Base-by-base conservation (phyloP, 2,329 filamentous ascomycete species). In the Claviceps purpurea region DNA sequence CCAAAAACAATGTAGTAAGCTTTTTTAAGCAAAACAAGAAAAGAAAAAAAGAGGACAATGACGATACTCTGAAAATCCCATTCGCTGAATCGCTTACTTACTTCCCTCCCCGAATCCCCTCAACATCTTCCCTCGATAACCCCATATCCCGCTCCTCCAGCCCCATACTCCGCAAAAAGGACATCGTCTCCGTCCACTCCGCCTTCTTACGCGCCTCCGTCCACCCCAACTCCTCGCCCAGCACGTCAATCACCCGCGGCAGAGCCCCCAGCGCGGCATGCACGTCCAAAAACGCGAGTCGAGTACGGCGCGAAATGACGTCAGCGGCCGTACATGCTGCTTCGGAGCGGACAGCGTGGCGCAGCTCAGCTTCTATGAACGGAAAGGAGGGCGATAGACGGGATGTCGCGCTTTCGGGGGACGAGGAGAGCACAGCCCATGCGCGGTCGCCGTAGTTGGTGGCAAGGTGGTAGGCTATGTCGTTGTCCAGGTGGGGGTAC, bases 231-330 rank as follows among this genome's bases (percentile, higher is more conserved):
- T 89, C 84, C 56, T 82, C 79, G 30, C 69, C 76, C 81, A 89
- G 87, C 49, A 88, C 66, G 60, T 88, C 84, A 57, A 89, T 85
- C 52, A 89, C 79, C 20, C 68, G 70, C 7, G 85, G 84, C 18
- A 89, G 74, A 1, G 83, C 78, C 62, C 84, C 78, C 11, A 88
- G 74, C 0, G 84, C 81, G 26, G 81, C 81, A 62, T 86, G 78
- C 1, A 83, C 83, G 65, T 89, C 87, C 56, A 89, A 69, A 71
- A 89, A 89, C n/a, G 85, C 82, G 45, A 89, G 71, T 51, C 85
- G 77, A 44, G 82, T 88, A 52, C 85, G 75, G 52, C 85, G 79
- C 16, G 84, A 81, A 52, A 89, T 75, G 39, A 87, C 77, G 62
- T 89, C 85, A 46, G 83, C 77, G 2, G 83, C 82, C 2, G 82